Evolutionary conservation across 2,329 filamentous ascomycete species (phyloP).

Genomic region (Penicillium sp.): DNA sequence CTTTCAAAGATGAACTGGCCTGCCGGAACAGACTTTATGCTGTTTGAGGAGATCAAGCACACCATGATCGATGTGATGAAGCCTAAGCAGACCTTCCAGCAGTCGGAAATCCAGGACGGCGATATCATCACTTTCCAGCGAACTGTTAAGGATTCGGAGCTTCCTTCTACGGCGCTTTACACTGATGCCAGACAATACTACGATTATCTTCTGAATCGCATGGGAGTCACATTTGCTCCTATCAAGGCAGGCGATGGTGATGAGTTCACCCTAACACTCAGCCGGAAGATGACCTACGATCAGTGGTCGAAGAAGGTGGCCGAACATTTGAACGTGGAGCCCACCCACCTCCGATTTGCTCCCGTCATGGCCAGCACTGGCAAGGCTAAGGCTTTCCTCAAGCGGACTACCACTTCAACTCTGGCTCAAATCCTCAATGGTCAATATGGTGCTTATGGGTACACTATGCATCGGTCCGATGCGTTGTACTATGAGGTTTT

Average conservation of each 20-base stretch:
- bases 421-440: slow-evolving; percentile 78
- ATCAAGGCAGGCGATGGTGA: slow-evolving; percentile 58
- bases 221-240: slow-evolving; percentile 76
- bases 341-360: slow-evolving; percentile 88
- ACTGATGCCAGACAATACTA: slow-evolving; percentile 83
- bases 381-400: slow-evolving; percentile 76
- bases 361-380: slow-evolving; percentile 77
- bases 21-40: slow-evolving; percentile 68
- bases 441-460: slow-evolving; percentile 71
- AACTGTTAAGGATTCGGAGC: slow-evolving; percentile 51
- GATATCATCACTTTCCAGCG: slow-evolving; percentile 96
- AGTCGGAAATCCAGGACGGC: slow-evolving; percentile 93
- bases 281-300: slow-evolving; percentile 88
- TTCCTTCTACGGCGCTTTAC: slow-evolving; percentile 53
- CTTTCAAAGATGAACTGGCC: slow-evolving; percentile 84
- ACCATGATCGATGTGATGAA: slow-evolving; percentile 97
- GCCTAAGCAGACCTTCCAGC: slow-evolving; percentile 82
- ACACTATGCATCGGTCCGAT: slow-evolving; percentile 70
- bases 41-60: slow-evolving; percentile 98
- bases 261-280: slow-evolving; percentile 77
- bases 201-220: slow-evolving; percentile 86
- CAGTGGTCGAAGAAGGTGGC: slow-evolving; percentile 82
- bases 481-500: slow-evolving; percentile 89
- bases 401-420: slow-evolving; percentile 71
- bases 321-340: slow-evolving; percentile 72